Evolutionary conservation across 805 yeast genomes (phyloP).

Genomic region (Candida caryicola): DNA sequence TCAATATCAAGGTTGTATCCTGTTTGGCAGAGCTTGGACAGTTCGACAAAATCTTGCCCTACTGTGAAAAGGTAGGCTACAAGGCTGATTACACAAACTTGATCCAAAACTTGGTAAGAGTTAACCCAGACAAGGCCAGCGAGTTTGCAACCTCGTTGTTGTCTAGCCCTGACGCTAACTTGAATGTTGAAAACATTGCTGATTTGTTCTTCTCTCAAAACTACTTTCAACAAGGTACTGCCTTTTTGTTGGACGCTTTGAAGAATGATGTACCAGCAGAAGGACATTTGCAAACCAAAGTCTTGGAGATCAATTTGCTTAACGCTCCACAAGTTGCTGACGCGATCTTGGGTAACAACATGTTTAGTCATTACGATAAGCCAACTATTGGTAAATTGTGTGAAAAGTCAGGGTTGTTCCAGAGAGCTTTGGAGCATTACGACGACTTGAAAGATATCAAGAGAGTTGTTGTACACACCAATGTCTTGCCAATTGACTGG

Average conservation of each 20-base stretch:
- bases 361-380: constrained; percentile 94
- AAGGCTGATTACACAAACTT: constrained; percentile 87
- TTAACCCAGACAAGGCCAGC: constrained; percentile 96
- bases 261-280: constrained; percentile 92
- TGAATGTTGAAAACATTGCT: constrained; percentile 83
- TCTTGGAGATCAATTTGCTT: constrained; percentile 85
- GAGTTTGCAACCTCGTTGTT: constrained; percentile 91
- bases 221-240: constrained; percentile 95
- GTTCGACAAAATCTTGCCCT: constrained; percentile 92
- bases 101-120: constrained; percentile 85
- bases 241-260: constrained; percentile 90
- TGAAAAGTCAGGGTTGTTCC: constrained; percentile 93
- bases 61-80: constrained; percentile 84
- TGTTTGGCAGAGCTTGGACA: constrained; percentile 94
- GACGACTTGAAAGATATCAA: constrained; percentile 94
- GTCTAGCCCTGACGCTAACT: constrained; percentile 52
- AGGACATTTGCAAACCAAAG: constrained; percentile 92
- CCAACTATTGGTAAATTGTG: constrained; percentile 88
- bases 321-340: constrained; percentile 99
- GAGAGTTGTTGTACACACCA: constrained; percentile 88
- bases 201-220: constrained; percentile 94
- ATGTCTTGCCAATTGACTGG: constrained; percentile 88
- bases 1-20: constrained; percentile 85
- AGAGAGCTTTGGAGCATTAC: constrained; percentile 94
- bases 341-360: constrained; percentile 92